phyloP scores from a whole-genome alignment of 306 rosid species.

The Cucurbita ficifolia region DNA sequence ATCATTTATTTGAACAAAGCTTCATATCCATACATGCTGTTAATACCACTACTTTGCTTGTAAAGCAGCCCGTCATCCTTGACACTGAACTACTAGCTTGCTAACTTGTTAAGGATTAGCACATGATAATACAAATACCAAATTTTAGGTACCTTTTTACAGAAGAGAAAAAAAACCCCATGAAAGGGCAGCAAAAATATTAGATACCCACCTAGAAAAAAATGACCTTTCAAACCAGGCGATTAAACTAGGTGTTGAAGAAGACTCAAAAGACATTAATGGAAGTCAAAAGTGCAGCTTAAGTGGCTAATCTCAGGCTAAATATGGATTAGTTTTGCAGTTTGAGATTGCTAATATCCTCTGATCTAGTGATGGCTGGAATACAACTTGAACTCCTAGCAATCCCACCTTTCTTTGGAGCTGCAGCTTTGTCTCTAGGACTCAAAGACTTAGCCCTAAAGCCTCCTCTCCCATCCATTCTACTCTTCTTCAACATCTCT shows the following conservation, averaged over 20 bases:
- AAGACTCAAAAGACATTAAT: background rate
- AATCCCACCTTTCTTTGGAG: constrained; percentile 39
- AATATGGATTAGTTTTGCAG: constrained; percentile 12
- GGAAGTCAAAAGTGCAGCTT: background rate
- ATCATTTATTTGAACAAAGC: background rate
- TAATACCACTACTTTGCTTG: background rate
- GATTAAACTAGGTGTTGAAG: background rate
- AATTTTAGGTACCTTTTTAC: background rate
- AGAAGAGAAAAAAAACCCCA: background rate
- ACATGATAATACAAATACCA: background rate
- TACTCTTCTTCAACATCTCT: constrained; percentile 70
- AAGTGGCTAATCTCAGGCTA: background rate
- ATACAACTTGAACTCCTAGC: constrained; percentile 87
- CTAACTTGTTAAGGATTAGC: background rate
- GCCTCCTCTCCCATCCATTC: constrained; percentile 28
- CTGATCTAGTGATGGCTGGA: constrained; percentile 50
- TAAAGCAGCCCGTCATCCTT: too few species aligned
- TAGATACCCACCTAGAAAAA: constrained; percentile 4
- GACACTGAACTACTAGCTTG: background rate
- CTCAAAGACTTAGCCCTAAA: constrained; percentile 63
- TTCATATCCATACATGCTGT: constrained; percentile 1
- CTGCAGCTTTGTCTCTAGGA: constrained; percentile 50
- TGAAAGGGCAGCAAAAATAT: background rate
- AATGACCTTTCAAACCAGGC: background rate
- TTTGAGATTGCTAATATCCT: constrained; percentile 40